Evolutionary conservation across 306 rosid genomes (phyloP).

Genomic region (Carpinus viminea): DNA sequence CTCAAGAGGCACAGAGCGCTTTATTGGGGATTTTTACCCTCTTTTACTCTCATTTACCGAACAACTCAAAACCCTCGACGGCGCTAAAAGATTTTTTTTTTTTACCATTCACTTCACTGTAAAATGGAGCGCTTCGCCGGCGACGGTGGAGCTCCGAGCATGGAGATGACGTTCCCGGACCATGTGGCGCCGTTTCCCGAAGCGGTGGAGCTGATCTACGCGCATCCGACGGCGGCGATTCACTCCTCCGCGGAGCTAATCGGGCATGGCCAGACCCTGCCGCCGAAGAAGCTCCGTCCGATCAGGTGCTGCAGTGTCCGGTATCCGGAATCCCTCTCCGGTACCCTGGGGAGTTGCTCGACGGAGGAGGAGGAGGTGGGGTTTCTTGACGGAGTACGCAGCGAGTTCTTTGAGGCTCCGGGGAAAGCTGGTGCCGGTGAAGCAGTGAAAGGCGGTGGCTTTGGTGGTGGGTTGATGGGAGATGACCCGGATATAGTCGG

Average conservation of each 20-base stretch:
- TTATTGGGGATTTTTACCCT: constrained; percentile 28
- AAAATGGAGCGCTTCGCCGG: constrained; percentile 43
- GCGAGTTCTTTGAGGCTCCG: constrained; percentile 20
- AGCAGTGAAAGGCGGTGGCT: constrained; percentile 2
- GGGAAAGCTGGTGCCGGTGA: constrained; percentile 20
- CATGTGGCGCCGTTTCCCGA: constrained; percentile 70
- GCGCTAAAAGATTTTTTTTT: constrained; percentile 31
- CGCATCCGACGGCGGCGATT: constrained; percentile 29
- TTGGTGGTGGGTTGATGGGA: neutral
- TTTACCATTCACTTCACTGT: constrained; percentile 18
- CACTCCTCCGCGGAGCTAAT: constrained; percentile 19
- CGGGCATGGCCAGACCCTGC: constrained; percentile 31
- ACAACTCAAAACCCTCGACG: constrained; percentile 42
- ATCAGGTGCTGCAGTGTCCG: constrained; percentile 49
- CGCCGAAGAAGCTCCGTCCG: constrained; percentile 85
- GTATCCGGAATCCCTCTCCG: neutral
- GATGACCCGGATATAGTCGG: constrained; percentile 29
- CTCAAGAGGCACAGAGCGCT: neutral
- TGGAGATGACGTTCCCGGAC: constrained; percentile 46
- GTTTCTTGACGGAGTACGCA: constrained; percentile 11
- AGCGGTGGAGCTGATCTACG: constrained; percentile 54
- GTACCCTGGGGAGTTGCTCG: neutral
- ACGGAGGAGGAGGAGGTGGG: constrained; percentile 12
- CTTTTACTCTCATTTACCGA: constrained; percentile 34
- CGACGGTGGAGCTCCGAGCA: constrained; percentile 29